Evolutionary conservation across 148 eudicot species (phyloP), one percentile per base, ranked within the genome.

Genomic region (Silene conica): DNA sequence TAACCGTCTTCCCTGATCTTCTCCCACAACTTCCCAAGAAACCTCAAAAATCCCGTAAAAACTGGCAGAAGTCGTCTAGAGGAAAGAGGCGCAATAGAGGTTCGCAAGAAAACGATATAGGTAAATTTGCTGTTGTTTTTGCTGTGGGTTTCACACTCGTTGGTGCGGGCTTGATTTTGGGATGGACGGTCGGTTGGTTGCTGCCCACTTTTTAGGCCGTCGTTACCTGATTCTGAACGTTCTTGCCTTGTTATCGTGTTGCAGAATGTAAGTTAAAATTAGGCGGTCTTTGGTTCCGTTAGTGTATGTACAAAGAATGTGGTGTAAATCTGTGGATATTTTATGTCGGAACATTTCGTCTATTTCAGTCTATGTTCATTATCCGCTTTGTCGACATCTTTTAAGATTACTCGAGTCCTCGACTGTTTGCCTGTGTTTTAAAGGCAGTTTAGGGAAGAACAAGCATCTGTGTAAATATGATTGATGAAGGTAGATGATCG

Each of bases 171-270:
- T 86, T 93, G 87, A 79, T 93, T 23, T 72, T 93, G 69, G 98
- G 98, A n/a, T 93, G 98, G 98, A 90, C 96, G 0, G 83, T 84
- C 26, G 96, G 90, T 19, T 90, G 94, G 96, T 76, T 93, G 88
- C 75, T 90, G 14, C 87, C 92, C 0, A 64, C 82, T 56, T 80
- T 85, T 34, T 89, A 81, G 73, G 26, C 31, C 18, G 43, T 18
- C 18, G 5, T 15, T 10, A n/a, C 62, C 54, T 72, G 60, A 23
- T 28, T n/a, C 45, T 43, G 65, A 63, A 41, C 15, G 63, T 62
- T 38, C 2, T 76, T 58, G 73, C 34, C 18, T 76, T 64, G 28
- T 20, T 79, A 19, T 57, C 9, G 67, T 31, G 25, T 41, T 25
- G 16, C 11, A 70, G 57, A 28, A 14, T 63, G 72, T 38, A 66